Percentiles rank a stretch among this genome's conserved stretches.
Evolutionary conservation across 768 basidiomycete species (phyloP).

Genomic region (Auriscalpium orientale): DNA sequence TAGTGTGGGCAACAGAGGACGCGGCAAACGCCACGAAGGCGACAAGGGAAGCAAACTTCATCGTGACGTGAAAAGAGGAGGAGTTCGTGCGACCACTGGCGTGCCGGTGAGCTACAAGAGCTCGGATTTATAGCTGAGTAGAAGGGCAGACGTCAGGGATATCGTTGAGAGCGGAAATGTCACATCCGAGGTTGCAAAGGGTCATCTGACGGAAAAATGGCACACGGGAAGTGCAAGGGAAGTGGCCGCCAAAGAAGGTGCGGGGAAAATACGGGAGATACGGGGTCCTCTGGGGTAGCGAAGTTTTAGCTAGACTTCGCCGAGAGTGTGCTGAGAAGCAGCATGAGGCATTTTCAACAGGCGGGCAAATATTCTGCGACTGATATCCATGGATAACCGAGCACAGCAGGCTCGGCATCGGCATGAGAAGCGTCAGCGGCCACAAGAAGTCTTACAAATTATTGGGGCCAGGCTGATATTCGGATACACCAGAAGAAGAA

Average conservation of each 20-base stretch:
- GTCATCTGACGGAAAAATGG: not conserved
- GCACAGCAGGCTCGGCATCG: no score
- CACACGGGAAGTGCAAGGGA: no score
- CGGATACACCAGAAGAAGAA: not conserved
- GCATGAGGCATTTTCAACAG: no score
- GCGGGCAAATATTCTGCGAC: no score
- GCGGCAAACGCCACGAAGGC: conserved; percentile 24
- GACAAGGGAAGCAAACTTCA: conserved; percentile 13
- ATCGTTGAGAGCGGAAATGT: no score
- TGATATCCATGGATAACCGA: no score
- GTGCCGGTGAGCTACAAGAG: no score
- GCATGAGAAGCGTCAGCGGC: no score
- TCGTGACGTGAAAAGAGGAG: conserved; percentile 4
- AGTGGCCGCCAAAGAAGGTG: not conserved
- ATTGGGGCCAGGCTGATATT: not conserved
- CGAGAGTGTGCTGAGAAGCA: not conserved
- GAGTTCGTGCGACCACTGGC: not conserved
- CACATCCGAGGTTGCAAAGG: not conserved
- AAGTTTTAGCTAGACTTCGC: conserved; percentile 7
- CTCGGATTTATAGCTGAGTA: no score
- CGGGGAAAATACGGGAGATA: not conserved
- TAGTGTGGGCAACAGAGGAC: conserved; percentile 39
- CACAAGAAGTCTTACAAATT: no score
- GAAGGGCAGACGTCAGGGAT: no score
- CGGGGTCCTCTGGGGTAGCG: not conserved